phyloP scores from a whole-genome alignment of 257 asterid genomes.

The Ilex asprella region DNA sequence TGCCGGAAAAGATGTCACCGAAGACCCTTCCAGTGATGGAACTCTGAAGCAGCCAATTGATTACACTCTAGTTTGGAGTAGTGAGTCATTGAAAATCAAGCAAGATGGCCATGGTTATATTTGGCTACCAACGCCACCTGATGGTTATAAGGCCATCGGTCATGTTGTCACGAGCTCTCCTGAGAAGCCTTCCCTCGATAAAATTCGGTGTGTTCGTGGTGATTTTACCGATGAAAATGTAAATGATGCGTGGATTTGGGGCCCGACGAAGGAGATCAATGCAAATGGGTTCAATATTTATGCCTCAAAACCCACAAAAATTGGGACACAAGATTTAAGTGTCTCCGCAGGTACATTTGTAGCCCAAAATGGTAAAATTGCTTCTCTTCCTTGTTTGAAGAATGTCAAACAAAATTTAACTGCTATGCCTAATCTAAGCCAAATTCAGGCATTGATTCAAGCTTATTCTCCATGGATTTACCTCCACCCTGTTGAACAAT shows the following conservation, averaged over 20 bases:
- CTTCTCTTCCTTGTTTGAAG: slow-evolving; percentile 43
- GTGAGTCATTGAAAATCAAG: slow-evolving; percentile 29
- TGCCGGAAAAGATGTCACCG: slow-evolving; percentile 44
- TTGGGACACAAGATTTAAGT: slow-evolving; percentile 41
- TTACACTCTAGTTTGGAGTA: slow-evolving; percentile 56
- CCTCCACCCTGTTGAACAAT: slow-evolving; percentile 66
- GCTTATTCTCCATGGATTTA: slow-evolving; percentile 52
- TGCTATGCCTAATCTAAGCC: slow-evolving; percentile 57
- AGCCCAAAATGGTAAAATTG: slow-evolving; percentile 26
- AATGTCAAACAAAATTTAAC: slow-evolving; percentile 20
- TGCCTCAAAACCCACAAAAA: slow-evolving; percentile 37
- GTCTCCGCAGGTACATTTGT: slow-evolving; percentile 52
- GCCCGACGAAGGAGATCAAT: slow-evolving; percentile 9
- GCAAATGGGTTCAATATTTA: slow-evolving; percentile 27
- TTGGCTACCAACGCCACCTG: slow-evolving; percentile 48
- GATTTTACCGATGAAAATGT: slow-evolving; percentile 38
- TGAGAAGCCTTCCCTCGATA: slow-evolving; percentile 39
- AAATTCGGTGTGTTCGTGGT: slow-evolving; percentile 34
- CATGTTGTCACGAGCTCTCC: slow-evolving; percentile 37
- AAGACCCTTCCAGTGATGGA: background rate
- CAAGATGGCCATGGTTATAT: slow-evolving; percentile 41
- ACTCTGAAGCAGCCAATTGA: slow-evolving; percentile 44
- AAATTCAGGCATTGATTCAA: slow-evolving; percentile 39
- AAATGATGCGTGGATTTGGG: slow-evolving; percentile 52
- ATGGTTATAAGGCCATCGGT: slow-evolving; percentile 52